Evolutionary conservation across 495 filamentous ascomycete species (phyloP), one percentile per base, ranked within the genome.

Genomic region (Neurospora cerealis): DNA sequence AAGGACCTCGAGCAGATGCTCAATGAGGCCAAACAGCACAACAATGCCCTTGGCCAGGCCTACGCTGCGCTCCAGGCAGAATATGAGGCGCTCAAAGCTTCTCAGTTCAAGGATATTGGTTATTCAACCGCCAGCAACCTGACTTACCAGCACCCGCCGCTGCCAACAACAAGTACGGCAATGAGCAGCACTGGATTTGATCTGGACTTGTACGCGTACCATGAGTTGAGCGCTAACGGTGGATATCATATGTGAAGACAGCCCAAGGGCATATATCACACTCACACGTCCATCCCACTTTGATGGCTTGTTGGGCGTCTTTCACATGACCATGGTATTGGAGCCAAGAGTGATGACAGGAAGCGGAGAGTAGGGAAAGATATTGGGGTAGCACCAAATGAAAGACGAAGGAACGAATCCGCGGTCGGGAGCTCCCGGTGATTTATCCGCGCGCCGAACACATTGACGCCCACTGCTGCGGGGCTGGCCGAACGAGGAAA

Each of bases 1-100:
- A 89, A 89, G 79, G 92, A 95, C 72, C 90, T 96, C 10, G 92
- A 95, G 83, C 84, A 89, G 62, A 92, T 93, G 83, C 90, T 95
- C 76, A 86, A 81, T 76, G 87, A 86, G 17, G 81, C 85, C 66
- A 83, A 86, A 74, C 79, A 83, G 60, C 82, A 80, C 74, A 83
- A 83, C 72, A 81, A 85, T 36, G 78, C 79, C 46, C 82, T 85
- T 39, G 78, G 79, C 72, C 81, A 84, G 42, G 83, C 83, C 46
- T 85, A 84, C 74, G 77, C 80, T 15, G 73, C 74, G 34, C 81
- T 85, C 44, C 83, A 84, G 72, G 75, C 81, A 39, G 83, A 84
- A 72, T 84, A 84, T 76, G 74, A 83, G 38, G 70, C 75, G 13
- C 81, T 85, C 76, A 84, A 83, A 72, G 37, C 76, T 32, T 71